These are phyloP conservation scores for Drosera spatulata DNA, from an alignment of 179 eudicot genomes.

Conservation along the genomic window DNA sequence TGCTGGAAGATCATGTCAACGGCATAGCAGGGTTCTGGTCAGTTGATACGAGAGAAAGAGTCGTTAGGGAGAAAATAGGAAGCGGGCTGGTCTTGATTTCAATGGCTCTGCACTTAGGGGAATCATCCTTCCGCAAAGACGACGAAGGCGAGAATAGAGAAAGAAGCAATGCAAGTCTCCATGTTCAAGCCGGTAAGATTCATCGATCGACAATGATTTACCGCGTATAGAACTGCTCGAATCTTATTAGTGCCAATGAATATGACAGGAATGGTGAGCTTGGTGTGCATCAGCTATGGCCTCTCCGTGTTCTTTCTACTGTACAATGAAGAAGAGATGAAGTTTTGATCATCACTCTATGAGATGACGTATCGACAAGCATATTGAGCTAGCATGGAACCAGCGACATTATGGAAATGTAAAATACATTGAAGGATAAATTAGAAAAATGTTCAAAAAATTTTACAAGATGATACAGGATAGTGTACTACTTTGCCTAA, in stretches of 20 bases:
- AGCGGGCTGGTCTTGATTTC: constrained; percentile 36
- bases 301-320: constrained; percentile 30
- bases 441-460: no score
- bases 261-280: constrained; percentile 38
- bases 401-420: no score
- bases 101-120: constrained; percentile 32
- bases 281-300: constrained; percentile 48
- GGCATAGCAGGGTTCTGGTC: constrained; percentile 32
- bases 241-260: background rate
- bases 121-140: constrained; percentile 7
- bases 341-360: constrained; percentile 7
- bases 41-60: constrained; percentile 41
- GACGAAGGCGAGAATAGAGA: background rate
- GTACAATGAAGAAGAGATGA: constrained; percentile 28
- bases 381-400: background rate
- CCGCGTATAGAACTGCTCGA: no score
- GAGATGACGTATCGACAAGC: background rate
- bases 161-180: background rate
- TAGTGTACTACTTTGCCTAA: no score
- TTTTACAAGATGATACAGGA: no score
- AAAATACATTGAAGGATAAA: no score
- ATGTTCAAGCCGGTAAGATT: no score
- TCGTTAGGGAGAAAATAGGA: constrained; percentile 48
- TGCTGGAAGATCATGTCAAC: constrained; percentile 18
- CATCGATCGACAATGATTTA: no score